A percentile compares a stretch with the other conserved stretches of the same genome.
Conservation (phyloP, 1,284 basidiomycete genomes). For the Ceratobasidium sp. region DNA sequence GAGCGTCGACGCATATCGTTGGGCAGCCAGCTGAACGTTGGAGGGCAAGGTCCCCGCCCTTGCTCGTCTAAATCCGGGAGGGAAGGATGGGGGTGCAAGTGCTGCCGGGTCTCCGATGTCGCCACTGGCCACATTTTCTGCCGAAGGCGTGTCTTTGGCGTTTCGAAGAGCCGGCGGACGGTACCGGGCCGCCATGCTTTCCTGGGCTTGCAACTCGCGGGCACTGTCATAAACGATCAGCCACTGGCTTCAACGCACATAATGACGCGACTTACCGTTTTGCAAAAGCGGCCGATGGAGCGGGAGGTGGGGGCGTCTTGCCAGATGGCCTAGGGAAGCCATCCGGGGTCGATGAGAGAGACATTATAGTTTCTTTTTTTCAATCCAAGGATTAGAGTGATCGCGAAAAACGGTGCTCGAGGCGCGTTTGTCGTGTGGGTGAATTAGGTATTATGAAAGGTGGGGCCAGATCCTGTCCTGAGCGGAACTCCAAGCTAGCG, state of each 20-base stretch:
- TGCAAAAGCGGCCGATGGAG: conserved; percentile 85
- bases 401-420: conserved; percentile 3
- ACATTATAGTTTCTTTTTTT: conserved; percentile 38
- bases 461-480: conserved; percentile 17
- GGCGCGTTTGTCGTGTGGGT: conserved; percentile 4
- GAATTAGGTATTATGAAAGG: conserved; percentile 33
- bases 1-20: conserved; percentile 75
- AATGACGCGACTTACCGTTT: conserved; percentile 66
- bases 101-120: conserved; percentile 35
- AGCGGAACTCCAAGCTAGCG: conserved; percentile 14
- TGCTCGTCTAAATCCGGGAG: conserved; percentile 69
- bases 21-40: conserved; percentile 83
- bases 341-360: conserved; percentile 41
- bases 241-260: conserved; percentile 30
- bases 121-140: conserved; percentile 36
- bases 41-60: conserved; percentile 88
- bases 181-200: conserved; percentile 67
- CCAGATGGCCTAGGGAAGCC: conserved; percentile 81
- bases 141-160: conserved; percentile 30
- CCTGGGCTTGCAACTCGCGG: conserved; percentile 79
- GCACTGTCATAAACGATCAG: conserved; percentile 58
- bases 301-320: conserved; percentile 81
- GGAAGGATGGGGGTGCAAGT: conserved; percentile 39
- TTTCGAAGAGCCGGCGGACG: conserved; percentile 76
- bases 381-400: conserved; percentile 26